phyloP scores from a whole-genome alignment of 2,329 filamentous ascomycete genomes.

The Aspergillus pseudotamarii region DNA sequence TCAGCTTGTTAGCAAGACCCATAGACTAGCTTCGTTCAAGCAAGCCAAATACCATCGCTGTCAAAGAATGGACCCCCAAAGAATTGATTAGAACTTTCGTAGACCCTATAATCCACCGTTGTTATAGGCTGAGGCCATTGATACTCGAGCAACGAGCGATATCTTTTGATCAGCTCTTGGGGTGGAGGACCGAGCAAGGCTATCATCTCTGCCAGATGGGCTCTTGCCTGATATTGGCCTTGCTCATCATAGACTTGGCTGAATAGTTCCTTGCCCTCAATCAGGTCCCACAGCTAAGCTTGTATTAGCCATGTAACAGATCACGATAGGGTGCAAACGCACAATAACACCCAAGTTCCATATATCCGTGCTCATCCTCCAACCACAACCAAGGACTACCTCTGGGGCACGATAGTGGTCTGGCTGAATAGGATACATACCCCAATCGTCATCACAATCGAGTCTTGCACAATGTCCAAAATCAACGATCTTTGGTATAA shows the following conservation, averaged over 20 bases:
- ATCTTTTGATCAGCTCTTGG: conserved; percentile 27
- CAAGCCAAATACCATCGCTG: conserved; percentile 18
- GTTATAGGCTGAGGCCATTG: conserved; percentile 21
- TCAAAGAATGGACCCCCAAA: conserved; percentile 32
- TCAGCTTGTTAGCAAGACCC: conserved; percentile 9
- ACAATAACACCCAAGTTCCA: conserved; percentile 38
- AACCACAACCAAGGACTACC: conserved; percentile 38
- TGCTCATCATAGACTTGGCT: conserved; percentile 31
- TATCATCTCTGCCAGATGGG: conserved; percentile 46
- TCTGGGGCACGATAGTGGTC: conserved; percentile 40
- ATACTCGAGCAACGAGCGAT: conserved; percentile 14
- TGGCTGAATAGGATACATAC: conserved; percentile 48
- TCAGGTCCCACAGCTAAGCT: conserved; percentile 35
- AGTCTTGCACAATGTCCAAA: not conserved
- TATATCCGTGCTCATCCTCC: conserved; percentile 35
- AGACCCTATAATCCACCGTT: conserved; percentile 18
- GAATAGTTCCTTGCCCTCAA: conserved; percentile 36
- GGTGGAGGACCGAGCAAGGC: conserved; percentile 41
- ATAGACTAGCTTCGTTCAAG: conserved; percentile 6
- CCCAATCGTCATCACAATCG: not conserved
- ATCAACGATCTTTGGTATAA: not conserved
- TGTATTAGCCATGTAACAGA: conserved; percentile 9
- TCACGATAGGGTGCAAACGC: conserved; percentile 23
- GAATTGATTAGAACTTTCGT: conserved; percentile 20
- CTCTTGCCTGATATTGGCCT: conserved; percentile 33